Evolutionary conservation across 2,329 filamentous ascomycete species (phyloP).

Genomic region (Xylariaceae sp.): DNA sequence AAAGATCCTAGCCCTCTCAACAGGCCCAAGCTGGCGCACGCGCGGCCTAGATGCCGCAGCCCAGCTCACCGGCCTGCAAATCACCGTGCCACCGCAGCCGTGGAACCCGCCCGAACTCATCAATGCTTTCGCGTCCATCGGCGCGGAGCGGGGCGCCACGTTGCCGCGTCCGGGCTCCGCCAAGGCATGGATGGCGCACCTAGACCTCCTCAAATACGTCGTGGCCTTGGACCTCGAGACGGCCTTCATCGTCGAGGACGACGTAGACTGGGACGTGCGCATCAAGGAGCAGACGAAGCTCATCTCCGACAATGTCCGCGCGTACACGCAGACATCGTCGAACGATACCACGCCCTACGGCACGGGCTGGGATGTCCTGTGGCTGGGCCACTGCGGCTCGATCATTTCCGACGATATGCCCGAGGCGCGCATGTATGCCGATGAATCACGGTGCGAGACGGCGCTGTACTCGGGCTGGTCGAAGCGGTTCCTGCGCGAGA

Average conservation of each 20-base stretch:
- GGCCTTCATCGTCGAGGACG: slow-evolving; percentile 34
- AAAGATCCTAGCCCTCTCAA: not conserved
- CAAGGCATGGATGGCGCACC: slow-evolving; percentile 31
- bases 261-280: slow-evolving; percentile 35
- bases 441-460: slow-evolving; percentile 21
- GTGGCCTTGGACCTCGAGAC: slow-evolving; percentile 24
- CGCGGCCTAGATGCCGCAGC: slow-evolving; percentile 34
- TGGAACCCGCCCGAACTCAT: slow-evolving; percentile 27
- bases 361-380: slow-evolving; percentile 34
- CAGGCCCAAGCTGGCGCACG: slow-evolving; percentile 33
- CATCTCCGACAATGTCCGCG: slow-evolving; percentile 31
- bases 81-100: slow-evolving; percentile 33
- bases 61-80: slow-evolving; percentile 29
- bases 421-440: slow-evolving; percentile 17
- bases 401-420: slow-evolving; percentile 15
- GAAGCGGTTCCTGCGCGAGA: slow-evolving; percentile 18
- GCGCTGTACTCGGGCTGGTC: slow-evolving; percentile 27
- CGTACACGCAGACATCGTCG: slow-evolving; percentile 20
- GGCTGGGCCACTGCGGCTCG: slow-evolving; percentile 36
- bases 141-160: slow-evolving; percentile 6
- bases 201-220: slow-evolving; percentile 30
- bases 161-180: slow-evolving; percentile 19
- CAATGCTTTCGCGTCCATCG: slow-evolving; percentile 27
- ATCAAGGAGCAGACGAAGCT: slow-evolving; percentile 30
- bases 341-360: slow-evolving; percentile 27